These are phyloP conservation scores for Monilinia fructicola DNA, from an alignment of 2,329 filamentous ascomycete genomes.

Conservation along the genomic window DNA sequence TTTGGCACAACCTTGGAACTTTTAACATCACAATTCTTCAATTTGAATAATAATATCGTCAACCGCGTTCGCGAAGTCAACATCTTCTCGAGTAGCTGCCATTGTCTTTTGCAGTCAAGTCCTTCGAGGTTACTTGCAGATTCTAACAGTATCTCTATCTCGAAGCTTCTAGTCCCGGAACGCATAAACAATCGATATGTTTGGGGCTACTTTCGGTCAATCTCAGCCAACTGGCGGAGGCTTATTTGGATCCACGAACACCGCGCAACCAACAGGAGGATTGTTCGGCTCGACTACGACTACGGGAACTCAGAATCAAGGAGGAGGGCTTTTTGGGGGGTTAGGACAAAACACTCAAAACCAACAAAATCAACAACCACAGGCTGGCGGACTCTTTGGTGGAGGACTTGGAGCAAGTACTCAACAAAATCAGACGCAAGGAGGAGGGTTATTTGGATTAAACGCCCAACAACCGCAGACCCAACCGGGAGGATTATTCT, in stretches of 20 bases:
- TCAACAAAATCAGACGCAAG: constrained; percentile 34
- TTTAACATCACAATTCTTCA: constrained; percentile 4
- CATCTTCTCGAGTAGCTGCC: constrained; percentile 18
- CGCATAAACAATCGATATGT: constrained; percentile 28
- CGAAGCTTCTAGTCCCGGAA: neutral
- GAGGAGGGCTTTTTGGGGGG: constrained; percentile 29
- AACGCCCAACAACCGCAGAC: constrained; percentile 25
- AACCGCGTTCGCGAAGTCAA: constrained; percentile 21
- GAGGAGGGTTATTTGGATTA: constrained; percentile 25
- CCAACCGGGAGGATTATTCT: constrained; percentile 25
- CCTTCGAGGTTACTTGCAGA: constrained; percentile 3
- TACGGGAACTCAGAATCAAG: constrained; percentile 37
- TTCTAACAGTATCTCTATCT: neutral
- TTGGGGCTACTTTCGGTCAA: constrained; percentile 32
- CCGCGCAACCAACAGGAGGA: constrained; percentile 34
- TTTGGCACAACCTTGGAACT: neutral
- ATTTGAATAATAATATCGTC: constrained; percentile 7
- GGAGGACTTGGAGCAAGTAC: constrained; percentile 33
- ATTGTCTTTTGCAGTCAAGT: neutral
- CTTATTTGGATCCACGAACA: constrained; percentile 29
- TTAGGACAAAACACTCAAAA: constrained; percentile 32
- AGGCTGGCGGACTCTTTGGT: constrained; percentile 37
- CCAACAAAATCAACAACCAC: constrained; percentile 35
- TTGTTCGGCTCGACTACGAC: constrained; percentile 44
- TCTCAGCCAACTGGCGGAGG: constrained; percentile 32